These are phyloP conservation scores for Apostasia ramifera DNA, from an alignment of 106 monocot genomes.

Conservation along the genomic window DNA sequence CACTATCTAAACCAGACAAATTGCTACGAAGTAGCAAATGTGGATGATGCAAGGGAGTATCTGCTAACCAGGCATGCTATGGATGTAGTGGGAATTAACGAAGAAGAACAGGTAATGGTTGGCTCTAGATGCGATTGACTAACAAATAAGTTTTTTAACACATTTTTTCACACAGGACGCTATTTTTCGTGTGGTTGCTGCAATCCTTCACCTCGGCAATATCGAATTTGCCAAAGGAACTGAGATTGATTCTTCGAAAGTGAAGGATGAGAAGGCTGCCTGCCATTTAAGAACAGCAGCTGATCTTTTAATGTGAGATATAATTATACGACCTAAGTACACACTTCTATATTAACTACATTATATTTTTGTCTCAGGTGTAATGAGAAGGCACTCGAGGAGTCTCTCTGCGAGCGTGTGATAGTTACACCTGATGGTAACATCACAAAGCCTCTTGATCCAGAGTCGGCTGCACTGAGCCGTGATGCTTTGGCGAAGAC, in stretches of 20 bases:
- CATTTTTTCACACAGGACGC: conserved; percentile 48
- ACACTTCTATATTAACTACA: not conserved
- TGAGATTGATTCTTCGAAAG: conserved; percentile 73
- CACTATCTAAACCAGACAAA: conserved; percentile 27
- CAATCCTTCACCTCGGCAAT: conserved; percentile 91
- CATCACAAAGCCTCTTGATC: conserved; percentile 91
- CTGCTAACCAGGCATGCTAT: conserved; percentile 24
- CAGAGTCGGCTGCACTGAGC: conserved; percentile 64
- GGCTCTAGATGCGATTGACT: too few relatives aligned
- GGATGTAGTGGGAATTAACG: conserved; percentile 28
- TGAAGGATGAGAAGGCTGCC: conserved; percentile 62
- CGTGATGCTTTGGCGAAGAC: conserved; percentile 94
- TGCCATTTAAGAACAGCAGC: conserved; percentile 77
- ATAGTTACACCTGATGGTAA: conserved; percentile 97
- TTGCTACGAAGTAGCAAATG: conserved; percentile 28
- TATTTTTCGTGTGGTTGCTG: conserved; percentile 85
- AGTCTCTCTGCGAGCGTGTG: conserved; percentile 70
- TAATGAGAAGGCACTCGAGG: conserved; percentile 54
- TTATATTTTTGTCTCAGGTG: conserved; percentile 40
- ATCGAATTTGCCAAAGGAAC: conserved; percentile 74
- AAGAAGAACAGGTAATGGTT: conserved; percentile 21
- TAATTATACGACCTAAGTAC: not conserved
- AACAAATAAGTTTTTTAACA: too few relatives aligned
- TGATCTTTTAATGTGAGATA: conserved; percentile 66
- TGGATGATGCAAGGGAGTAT: conserved; percentile 28